Base-by-base conservation (phyloP, 805 yeast genomes). In the Lachancea fermentati region DNA sequence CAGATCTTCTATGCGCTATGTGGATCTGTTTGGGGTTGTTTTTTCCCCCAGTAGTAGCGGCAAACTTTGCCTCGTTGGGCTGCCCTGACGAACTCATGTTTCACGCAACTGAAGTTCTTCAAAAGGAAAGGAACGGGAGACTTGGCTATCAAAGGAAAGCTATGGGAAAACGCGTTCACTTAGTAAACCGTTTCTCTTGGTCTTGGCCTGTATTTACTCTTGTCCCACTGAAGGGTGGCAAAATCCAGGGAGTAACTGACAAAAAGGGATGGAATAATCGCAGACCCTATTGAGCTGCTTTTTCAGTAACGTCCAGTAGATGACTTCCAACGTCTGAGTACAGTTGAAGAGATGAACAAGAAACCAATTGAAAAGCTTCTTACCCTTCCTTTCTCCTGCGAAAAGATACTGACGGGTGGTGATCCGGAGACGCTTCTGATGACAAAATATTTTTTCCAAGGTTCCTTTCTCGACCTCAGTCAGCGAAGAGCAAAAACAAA, bases 1-100 rank as follows among this genome's bases (percentile, higher is more conserved):
- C 97, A 2, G 97, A 84, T 45, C 96, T 76, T 56, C 97, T 77
- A 57, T 93, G 97, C n/a, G 97, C 97, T 49, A 91, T 88, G 65
- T 88, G 94, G 45, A 93, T 71, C 45, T 77, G 78, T 50, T 75
- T 74, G 30, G 83, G 81, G 41, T 62, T 62, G 44, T 68, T 68
- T 30, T 60, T 66, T 13, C 61, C 63, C 3, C 69, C 66, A 24
- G 57, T 54, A 11, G 68, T 58, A 34, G 55, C 47, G 30, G 52
- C 60, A 37, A 44, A 51, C 37, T 40, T 47, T 32, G 47, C 48
- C 28, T 49, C 54, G 26, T 46, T 52, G 17, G 36, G 5, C 41
- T 22, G 33, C 11, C 26, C 26, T 11, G 26, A 22, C 26, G 26
- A 22, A 22, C 26, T 22, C 26, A 22, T 22, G 11, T 7, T 22